These are phyloP conservation scores for Casuarina cunninghamiana DNA, from an alignment of 306 rosid genomes.

Conservation along the genomic window DNA sequence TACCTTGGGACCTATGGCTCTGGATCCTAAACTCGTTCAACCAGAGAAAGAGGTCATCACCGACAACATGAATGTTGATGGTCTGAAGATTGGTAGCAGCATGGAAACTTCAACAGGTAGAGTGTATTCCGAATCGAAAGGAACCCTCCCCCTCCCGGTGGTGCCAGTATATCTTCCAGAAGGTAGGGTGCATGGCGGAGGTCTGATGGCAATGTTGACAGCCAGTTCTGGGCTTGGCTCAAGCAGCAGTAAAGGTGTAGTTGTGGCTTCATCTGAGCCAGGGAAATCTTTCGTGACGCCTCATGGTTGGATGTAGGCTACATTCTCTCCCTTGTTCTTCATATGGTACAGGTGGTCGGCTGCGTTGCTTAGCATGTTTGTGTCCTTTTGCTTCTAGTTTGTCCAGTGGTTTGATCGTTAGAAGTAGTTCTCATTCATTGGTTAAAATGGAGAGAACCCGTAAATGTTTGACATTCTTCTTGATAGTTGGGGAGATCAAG, in stretches of 20 bases:
- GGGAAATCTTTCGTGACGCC: constrained; percentile 41
- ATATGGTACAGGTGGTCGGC: constrained; percentile 40
- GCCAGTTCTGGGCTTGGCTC: constrained; percentile 43
- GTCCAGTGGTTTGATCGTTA: constrained; percentile 25
- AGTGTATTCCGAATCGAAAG: constrained; percentile 28
- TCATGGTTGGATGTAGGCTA: constrained; percentile 58
- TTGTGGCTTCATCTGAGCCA: constrained; percentile 37
- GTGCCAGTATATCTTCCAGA: constrained; percentile 51
- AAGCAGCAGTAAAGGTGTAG: constrained; percentile 37
- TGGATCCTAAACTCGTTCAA: constrained; percentile 45
- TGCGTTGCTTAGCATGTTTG: constrained; percentile 30
- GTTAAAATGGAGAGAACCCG: constrained; percentile 40
- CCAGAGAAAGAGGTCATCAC: constrained; percentile 40
- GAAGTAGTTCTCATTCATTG: constrained; percentile 38
- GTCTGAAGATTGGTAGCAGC: constrained; percentile 33
- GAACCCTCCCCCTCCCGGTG: constrained; percentile 31
- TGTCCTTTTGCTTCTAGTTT: constrained; percentile 36
- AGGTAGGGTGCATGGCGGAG: constrained; percentile 96
- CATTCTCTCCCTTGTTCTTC: constrained; percentile 17
- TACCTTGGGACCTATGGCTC: constrained; percentile 60
- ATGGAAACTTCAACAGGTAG: constrained; percentile 16
- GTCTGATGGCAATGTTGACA: constrained; percentile 70
- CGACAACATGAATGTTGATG: constrained; percentile 51
- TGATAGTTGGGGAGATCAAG: constrained; percentile 34
- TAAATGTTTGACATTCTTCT: constrained; percentile 28